These are phyloP conservation scores for Cucurbita argyrosperma DNA, from an alignment of 306 rosid genomes.

Conservation along the genomic window DNA sequence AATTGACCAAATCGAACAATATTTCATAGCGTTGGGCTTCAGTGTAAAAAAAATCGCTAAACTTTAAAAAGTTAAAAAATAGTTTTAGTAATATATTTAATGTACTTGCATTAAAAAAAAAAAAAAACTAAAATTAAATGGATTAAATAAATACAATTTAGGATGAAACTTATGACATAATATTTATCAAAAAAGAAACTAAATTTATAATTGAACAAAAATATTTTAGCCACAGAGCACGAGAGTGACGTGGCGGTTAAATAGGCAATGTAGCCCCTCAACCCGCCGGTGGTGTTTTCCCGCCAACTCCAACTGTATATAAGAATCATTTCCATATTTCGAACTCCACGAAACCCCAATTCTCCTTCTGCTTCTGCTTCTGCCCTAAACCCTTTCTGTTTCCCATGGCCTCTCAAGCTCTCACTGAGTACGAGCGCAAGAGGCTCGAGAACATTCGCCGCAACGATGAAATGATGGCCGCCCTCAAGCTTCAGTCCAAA, in stretches of 20 bases:
- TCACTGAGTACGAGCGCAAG: constrained; percentile 65
- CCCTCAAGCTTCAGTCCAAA: constrained; percentile 55
- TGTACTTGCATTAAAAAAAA: too few species aligned
- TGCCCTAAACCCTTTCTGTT: background rate
- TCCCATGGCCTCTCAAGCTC: constrained; percentile 38
- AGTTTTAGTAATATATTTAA: too few species aligned
- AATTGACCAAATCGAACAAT: too few species aligned
- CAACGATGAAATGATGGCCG: constrained; percentile 74
- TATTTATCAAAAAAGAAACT: background rate
- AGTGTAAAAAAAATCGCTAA: too few species aligned
- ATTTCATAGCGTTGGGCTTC: too few species aligned
- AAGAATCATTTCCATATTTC: background rate
- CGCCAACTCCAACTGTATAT: background rate
- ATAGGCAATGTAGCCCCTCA: background rate
- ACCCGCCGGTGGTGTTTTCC: background rate
- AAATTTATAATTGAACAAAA: too few species aligned
- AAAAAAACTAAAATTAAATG: too few species aligned
- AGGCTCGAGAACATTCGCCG: constrained; percentile 86
- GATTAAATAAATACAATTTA: too few species aligned
- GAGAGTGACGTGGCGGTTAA: background rate
- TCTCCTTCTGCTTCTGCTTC: background rate
- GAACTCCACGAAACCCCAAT: background rate
- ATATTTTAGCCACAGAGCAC: background rate
- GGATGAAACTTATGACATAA: background rate
- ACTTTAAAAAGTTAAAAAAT: too few species aligned